Conservation (phyloP, 371 early-diverging fungal species). For the Mortierella sp. region DNA sequence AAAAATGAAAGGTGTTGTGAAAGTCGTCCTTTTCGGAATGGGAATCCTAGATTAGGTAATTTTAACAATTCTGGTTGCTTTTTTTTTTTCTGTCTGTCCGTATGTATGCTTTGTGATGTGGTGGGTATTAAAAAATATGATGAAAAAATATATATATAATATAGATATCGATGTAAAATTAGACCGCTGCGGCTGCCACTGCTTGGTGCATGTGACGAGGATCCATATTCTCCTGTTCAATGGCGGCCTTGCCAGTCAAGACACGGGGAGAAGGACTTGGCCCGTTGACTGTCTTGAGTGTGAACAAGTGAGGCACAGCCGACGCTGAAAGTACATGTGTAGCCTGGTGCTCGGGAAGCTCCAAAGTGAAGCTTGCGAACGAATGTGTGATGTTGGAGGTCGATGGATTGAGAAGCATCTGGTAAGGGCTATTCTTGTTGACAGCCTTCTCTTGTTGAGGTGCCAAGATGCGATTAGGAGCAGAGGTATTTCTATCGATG, state of each 20-base stretch:
- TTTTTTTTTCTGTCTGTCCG: slow-evolving; percentile 1
- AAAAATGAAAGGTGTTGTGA: slow-evolving; percentile 27
- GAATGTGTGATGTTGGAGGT: slow-evolving; percentile 46
- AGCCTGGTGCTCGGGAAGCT: slow-evolving; percentile 42
- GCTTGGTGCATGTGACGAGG: slow-evolving; percentile 9
- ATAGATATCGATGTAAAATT: neutral
- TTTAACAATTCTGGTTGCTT: neutral
- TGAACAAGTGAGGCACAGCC: slow-evolving; percentile 35
- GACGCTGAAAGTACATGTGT: slow-evolving; percentile 31
- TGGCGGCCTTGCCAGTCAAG: slow-evolving; percentile 13
- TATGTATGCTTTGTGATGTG: neutral
- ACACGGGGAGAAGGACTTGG: slow-evolving; percentile 20
- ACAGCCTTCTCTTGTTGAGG: slow-evolving; percentile 19
- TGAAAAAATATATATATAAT: neutral
- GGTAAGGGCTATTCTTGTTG: slow-evolving; percentile 44
- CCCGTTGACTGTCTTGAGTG: slow-evolving; percentile 13
- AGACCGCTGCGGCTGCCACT: slow-evolving; percentile 5
- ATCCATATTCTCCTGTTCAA: slow-evolving; percentile 17
- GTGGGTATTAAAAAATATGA: neutral
- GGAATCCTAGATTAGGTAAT: slow-evolving; percentile 12
- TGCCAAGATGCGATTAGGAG: neutral
- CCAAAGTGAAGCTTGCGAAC: slow-evolving; percentile 38
- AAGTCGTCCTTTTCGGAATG: slow-evolving; percentile 27
- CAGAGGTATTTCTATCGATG: neutral
- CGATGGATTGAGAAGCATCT: slow-evolving; percentile 32